Percentiles rank a stretch among this genome's conserved stretches.
These are phyloP conservation scores for Aspergillus carbonarius DNA, from an alignment of 2,329 filamentous ascomycete species.

Conservation along the genomic window DNA sequence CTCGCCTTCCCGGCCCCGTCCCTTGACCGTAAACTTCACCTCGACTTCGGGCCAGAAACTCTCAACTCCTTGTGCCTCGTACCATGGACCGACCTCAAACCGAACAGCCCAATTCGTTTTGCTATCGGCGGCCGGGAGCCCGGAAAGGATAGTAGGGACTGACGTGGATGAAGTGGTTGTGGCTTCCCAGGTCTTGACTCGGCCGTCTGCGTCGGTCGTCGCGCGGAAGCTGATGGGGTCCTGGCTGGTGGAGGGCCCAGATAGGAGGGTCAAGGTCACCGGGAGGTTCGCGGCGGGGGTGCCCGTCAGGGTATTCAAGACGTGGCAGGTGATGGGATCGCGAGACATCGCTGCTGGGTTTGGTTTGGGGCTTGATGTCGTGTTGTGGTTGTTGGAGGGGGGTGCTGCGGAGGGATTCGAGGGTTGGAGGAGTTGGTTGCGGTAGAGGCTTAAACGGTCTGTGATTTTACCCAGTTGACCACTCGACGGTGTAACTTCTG, in stretches of 20 bases:
- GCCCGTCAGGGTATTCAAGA: constrained; percentile 50
- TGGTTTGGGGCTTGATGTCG: constrained; percentile 11
- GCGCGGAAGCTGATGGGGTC: constrained; percentile 36
- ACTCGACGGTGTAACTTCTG: constrained; percentile 15
- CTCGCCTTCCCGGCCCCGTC: constrained; percentile 38
- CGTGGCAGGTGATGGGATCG: constrained; percentile 52
- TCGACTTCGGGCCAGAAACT: constrained; percentile 54
- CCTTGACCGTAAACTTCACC: constrained; percentile 51
- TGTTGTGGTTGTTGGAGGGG: constrained; percentile 10
- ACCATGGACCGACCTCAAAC: constrained; percentile 49
- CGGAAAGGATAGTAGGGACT: constrained; percentile 31
- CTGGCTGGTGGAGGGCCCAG: constrained; percentile 27
- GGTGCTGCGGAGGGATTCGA: constrained; percentile 10
- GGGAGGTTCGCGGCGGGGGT: constrained; percentile 47
- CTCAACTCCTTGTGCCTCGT: constrained; percentile 47
- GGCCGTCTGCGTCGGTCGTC: constrained; percentile 47
- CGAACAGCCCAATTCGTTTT: constrained; percentile 48
- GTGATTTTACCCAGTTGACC: constrained; percentile 26
- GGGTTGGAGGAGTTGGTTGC: constrained; percentile 29
- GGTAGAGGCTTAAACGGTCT: constrained; percentile 35
- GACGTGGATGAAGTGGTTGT: constrained; percentile 22
- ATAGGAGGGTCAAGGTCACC: constrained; percentile 56
- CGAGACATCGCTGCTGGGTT: constrained; percentile 34
- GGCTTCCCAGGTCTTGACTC: constrained; percentile 45
- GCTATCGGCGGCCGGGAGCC: constrained; percentile 36